Conservation (phyloP, 495 filamentous ascomycete genomes). For the Stereocaulon alpinum region DNA sequence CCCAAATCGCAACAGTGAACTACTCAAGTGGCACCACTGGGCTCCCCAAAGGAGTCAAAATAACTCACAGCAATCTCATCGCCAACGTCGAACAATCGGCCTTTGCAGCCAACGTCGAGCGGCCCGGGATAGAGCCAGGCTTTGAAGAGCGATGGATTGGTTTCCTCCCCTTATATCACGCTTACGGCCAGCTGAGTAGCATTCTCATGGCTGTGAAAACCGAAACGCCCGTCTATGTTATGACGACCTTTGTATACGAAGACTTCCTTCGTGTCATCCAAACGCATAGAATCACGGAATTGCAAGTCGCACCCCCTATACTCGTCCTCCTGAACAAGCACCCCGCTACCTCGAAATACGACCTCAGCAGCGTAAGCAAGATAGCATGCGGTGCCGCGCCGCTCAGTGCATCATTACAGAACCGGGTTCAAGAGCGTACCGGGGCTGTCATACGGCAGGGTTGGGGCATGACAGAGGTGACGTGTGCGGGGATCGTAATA, state of each 20-base stretch:
- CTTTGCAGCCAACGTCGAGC: constrained; percentile 47
- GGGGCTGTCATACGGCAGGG: constrained; percentile 66
- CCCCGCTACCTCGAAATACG: constrained; percentile 65
- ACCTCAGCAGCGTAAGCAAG: constrained; percentile 71
- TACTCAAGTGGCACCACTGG: constrained; percentile 88
- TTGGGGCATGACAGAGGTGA: constrained; percentile 72
- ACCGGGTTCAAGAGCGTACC: constrained; percentile 61
- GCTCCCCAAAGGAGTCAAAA: constrained; percentile 81
- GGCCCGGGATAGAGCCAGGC: constrained; percentile 39
- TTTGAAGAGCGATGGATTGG: constrained; percentile 48
- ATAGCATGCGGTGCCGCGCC: constrained; percentile 86
- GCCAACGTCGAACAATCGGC: constrained; percentile 42
- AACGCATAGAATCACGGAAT: constrained; percentile 59
- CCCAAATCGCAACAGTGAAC: constrained; percentile 51
- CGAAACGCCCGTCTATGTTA: constrained; percentile 45
- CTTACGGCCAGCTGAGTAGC: constrained; percentile 48
- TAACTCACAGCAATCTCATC: constrained; percentile 73
- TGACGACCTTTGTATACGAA: constrained; percentile 75
- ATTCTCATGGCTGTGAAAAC: constrained; percentile 17
- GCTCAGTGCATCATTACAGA: constrained; percentile 67
- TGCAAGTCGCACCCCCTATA: constrained; percentile 78
- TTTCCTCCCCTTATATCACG: constrained; percentile 90
- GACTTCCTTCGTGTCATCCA: constrained; percentile 68
- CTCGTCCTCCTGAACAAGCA: constrained; percentile 71
- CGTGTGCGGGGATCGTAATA: constrained; percentile 29